Evolutionary conservation across 1,139 yeast species (phyloP), one percentile per base, ranked within the genome.

Genomic region (Kazachstania sp.): DNA sequence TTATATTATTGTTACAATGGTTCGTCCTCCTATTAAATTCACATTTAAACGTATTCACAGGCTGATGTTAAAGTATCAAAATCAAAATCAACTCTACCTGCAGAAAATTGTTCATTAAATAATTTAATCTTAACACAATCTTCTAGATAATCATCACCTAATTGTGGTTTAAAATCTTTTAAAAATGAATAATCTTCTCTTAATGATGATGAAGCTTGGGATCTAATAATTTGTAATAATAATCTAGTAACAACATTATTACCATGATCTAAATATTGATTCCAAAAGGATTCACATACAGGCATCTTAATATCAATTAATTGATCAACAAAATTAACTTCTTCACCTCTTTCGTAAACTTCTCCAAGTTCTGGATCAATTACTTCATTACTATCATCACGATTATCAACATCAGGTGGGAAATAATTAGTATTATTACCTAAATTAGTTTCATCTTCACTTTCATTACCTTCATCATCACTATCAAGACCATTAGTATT

Each of bases 51-150:
- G 37, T 53, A 54, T 37, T 52, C 51, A 20, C 57, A 48, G 8
- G 51, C 54, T 11, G 54, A 50, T 19, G 55, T 49, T 38, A 54
- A 40, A 16, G 55, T 54, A 45, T 54, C 57, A 15, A 54, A 39
- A 15, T 54, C 56, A 40, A 50, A 54, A 43, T 54, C 57, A 11
- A 54, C 52, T 41, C 53, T 54, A 36, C 54, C 52, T 18, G 55
- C 54, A 6, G 40, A 38, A 41, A 51, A 54, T 46, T 54, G 58
- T 30, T 47, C 43, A 41, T 54, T 53, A 23, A 54, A 51, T 30
- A 50, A 37, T 46, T 49, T 52, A 23, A 54, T 53, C 44, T 53
- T 54, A 20, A 54, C 47, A 13, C 51, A 43, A 26, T 50, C 46
- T 39, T 50, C 53, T 9, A 50, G 39, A 38, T 41, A 48, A 18